A percentile compares a stretch with the other conserved stretches of the same genome.
phyloP scores from a whole-genome alignment of 2,329 filamentous ascomycete species.

The Elsinoe necatrix region DNA sequence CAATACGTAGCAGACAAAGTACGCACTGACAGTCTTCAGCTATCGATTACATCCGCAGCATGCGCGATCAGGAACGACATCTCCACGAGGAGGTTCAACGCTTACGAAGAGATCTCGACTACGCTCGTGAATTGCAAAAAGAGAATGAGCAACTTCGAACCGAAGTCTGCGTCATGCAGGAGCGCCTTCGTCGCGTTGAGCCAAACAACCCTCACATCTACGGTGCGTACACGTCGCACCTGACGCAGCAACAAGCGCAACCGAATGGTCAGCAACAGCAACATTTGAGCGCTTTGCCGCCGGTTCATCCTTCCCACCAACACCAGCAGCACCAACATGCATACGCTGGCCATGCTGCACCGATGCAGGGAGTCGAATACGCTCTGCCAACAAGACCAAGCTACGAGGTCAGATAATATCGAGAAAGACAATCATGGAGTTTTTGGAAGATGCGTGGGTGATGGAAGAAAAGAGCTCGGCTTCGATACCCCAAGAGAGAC shows the following conservation, averaged over 20 bases:
- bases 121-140: constrained; percentile 36
- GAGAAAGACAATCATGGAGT: not conserved
- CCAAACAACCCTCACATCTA: constrained; percentile 41
- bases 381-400: constrained; percentile 16
- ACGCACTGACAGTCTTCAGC: constrained; percentile 26
- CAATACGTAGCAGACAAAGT: too few species aligned
- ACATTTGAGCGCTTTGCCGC: constrained; percentile 28
- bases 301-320: constrained; percentile 24
- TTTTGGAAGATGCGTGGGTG: not conserved
- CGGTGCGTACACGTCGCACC: constrained; percentile 37
- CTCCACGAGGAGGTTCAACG: constrained; percentile 33
- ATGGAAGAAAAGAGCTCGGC: constrained; percentile 8
- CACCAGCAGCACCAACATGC: constrained; percentile 22
- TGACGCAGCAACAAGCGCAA: constrained; percentile 31
- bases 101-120: constrained; percentile 38
- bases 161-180: constrained; percentile 40
- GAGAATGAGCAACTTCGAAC: constrained; percentile 41
- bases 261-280: constrained; percentile 11
- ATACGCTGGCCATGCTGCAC: constrained; percentile 28
- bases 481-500: not conserved
- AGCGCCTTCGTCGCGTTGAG: constrained; percentile 39
- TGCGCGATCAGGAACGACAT: constrained; percentile 33
- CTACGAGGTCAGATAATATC: constrained; percentile 9
- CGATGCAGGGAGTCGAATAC: constrained; percentile 45
- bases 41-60: constrained; percentile 42